A percentile compares a stretch with the other conserved stretches of the same genome.
These are phyloP conservation scores for Phoma sp. DNA, from an alignment of 2,329 filamentous ascomycete species.

Conservation along the genomic window DNA sequence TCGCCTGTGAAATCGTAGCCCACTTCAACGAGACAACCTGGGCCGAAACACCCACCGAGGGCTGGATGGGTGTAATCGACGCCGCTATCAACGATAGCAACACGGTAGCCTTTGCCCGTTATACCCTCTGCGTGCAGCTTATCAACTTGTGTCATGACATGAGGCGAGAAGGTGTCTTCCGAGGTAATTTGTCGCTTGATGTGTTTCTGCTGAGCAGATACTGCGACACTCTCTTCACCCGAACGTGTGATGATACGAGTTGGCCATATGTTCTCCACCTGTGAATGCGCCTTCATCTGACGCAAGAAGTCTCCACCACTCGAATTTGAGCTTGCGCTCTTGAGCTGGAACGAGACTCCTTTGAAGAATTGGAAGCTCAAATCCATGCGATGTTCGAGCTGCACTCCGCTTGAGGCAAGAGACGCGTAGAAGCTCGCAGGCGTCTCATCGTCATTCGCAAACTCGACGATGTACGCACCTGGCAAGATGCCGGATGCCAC, in stretches of 20 bases:
- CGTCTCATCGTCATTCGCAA: constrained; percentile 20
- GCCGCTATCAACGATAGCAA: constrained; percentile 54
- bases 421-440: constrained; percentile 20
- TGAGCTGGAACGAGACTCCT: constrained; percentile 24
- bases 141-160: constrained; percentile 45
- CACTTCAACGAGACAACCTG: constrained; percentile 63
- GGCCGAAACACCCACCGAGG: constrained; percentile 69
- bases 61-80: constrained; percentile 67
- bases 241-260: constrained; percentile 12
- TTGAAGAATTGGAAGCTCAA: constrained; percentile 27
- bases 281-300: neutral
- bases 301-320: neutral
- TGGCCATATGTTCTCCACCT: constrained; percentile 8
- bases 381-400: constrained; percentile 22
- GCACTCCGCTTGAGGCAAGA: constrained; percentile 15
- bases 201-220: neutral
- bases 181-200: constrained; percentile 15
- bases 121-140: constrained; percentile 52
- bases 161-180: constrained; percentile 33
- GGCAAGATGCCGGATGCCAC: neutral
- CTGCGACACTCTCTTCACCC: neutral
- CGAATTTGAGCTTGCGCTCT: constrained; percentile 10
- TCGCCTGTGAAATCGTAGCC: constrained; percentile 67
- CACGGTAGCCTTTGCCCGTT: constrained; percentile 55
- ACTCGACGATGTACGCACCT: constrained; percentile 27